These are phyloP conservation scores for Cupressus sempervirens DNA, from an alignment of 75 land plant genomes.

Conservation along the genomic window DNA sequence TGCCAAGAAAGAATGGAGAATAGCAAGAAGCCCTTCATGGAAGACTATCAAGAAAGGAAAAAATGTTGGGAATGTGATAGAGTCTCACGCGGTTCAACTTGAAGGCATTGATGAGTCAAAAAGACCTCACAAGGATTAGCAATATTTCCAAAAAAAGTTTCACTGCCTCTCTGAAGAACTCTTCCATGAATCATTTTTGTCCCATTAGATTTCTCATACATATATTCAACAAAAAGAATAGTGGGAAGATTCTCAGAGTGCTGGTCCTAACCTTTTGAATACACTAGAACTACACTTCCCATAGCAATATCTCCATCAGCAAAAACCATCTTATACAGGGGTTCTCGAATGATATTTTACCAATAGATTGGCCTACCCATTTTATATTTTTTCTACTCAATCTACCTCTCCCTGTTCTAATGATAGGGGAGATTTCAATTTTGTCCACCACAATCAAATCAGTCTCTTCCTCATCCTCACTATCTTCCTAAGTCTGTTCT, in stretches of 20 bases:
- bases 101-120: slow-evolving; percentile 66
- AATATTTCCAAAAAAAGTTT: slow-evolving; percentile 82
- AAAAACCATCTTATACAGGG: slow-evolving; percentile 45
- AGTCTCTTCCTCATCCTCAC: slow-evolving; percentile 41
- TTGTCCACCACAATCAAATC: not conserved
- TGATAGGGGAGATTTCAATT: not conserved
- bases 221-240: slow-evolving; percentile 61
- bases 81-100: too few relatives aligned
- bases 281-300: slow-evolving; percentile 60
- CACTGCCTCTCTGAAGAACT: slow-evolving; percentile 52
- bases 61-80: too few relatives aligned
- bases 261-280: slow-evolving; percentile 19
- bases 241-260: slow-evolving; percentile 23
- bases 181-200: too few relatives aligned
- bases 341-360: slow-evolving; percentile 37
- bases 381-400: slow-evolving; percentile 23
- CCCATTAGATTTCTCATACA: too few relatives aligned
- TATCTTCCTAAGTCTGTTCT: too few relatives aligned
- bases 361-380: slow-evolving; percentile 54
- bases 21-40: too few relatives aligned
- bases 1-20: too few relatives aligned
- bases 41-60: too few relatives aligned
- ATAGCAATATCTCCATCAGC: slow-evolving; percentile 35
- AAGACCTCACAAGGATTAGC: slow-evolving; percentile 74
- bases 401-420: not conserved